These are phyloP conservation scores for Aphanomyces invadans DNA, from an alignment of 352 stramenopile genomes.

Conservation along the genomic window DNA sequence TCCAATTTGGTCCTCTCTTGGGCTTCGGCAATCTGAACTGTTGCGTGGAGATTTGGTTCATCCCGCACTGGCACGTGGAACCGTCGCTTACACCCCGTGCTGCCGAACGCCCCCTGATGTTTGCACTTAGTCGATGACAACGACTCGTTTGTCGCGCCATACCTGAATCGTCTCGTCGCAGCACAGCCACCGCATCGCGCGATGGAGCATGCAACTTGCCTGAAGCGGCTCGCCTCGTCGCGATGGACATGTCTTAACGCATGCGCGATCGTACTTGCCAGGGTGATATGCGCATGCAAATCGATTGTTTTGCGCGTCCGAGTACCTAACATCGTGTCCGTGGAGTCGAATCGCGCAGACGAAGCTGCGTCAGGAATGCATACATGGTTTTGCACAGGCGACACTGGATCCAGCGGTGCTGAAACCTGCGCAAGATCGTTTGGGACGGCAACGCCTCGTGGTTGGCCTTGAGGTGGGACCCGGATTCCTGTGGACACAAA, in stretches of 20 bases:
- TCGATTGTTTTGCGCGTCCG: constrained; percentile 60
- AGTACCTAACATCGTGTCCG: constrained; percentile 29
- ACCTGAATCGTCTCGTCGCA: constrained; percentile 69
- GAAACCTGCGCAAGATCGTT: constrained; percentile 49
- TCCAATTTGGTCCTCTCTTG: constrained; percentile 39
- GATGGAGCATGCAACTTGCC: constrained; percentile 60
- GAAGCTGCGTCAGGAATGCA: too few relatives aligned
- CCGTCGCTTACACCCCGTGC: constrained; percentile 43
- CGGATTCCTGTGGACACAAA: background rate
- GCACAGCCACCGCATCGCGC: constrained; percentile 59
- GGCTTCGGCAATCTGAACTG: constrained; percentile 38
- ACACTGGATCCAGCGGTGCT: constrained; percentile 45
- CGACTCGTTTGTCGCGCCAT: background rate
- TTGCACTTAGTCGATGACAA: background rate
- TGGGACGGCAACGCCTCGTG: constrained; percentile 5
- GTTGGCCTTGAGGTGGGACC: background rate
- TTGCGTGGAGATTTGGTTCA: constrained; percentile 35
- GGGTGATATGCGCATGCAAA: constrained; percentile 61
- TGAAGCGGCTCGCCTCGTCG: constrained; percentile 28
- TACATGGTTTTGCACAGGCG: constrained; percentile 49
- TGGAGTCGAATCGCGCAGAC: too few relatives aligned
- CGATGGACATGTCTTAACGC: constrained; percentile 43
- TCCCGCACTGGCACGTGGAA: constrained; percentile 51
- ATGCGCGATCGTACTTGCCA: constrained; percentile 54
- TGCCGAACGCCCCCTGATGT: constrained; percentile 34